Evolutionary conservation across 2,329 filamentous ascomycete species (phyloP), one percentile per base, ranked within the genome.

Genomic region (Verticillium albo-atrum): DNA sequence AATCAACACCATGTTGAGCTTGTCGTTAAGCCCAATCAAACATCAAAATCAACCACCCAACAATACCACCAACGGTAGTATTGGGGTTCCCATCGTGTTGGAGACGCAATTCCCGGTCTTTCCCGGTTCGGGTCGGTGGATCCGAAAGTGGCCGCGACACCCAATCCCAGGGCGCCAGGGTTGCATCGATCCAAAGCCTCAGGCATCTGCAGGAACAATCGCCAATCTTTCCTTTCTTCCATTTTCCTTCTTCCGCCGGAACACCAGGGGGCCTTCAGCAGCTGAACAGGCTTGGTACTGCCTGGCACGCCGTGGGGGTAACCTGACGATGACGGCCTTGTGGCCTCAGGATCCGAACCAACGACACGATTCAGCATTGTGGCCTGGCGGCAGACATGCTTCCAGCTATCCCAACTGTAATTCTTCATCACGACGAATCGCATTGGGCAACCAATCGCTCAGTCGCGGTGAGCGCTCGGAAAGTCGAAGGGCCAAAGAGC

Each of bases 171-270:
- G 20, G 20, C n/a, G 42, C 25, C 42, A 23, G 20, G 42, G 42
- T 50, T 25, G 20, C 42, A 50, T 50, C 42, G 25, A 23, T 58
- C 53, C 54, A 25, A 10, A 55, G 58, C 61, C 60, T 62, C 57
- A 63, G 61, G 61, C 61, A 62, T 50, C 42, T 50, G 42, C 42
- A 50, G 47, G 47, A 54, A 54, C 26, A 15, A n/a, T 54, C 52
- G 30, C 25, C 26, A 54, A 28, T 54, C 52, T 30, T 34, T 54
- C 52, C 26, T 30, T 34, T 54, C 52, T 30, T 30, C 52, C 52
- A 28, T 54, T 34, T 54, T 54, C 52, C 52, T 34, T 54, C 52
- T 34, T 54, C 52, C 52, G 35, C 54, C 6, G 42, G 25, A 47
- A 47, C 59, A 28, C 55, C 59, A 61, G 27, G 42, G 20, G 10